Percentiles rank a stretch among this genome's conserved stretches.
Evolutionary conservation across 2,329 filamentous ascomycete species (phyloP).

Genomic region (Cercospora citrullina): DNA sequence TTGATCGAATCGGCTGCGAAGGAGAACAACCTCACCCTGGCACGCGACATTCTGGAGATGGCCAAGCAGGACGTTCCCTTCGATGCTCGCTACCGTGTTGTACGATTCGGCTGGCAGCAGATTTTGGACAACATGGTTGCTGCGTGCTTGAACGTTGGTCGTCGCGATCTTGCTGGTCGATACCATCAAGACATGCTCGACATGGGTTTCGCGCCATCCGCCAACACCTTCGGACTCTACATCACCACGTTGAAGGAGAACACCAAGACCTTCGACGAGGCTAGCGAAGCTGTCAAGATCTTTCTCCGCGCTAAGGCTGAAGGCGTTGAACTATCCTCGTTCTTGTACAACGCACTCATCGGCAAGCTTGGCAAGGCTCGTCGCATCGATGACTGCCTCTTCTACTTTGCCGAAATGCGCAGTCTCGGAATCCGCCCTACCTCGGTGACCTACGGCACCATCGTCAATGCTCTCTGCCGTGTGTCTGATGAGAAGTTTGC

Average conservation of each 20-base stretch:
- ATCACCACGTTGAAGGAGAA: constrained; percentile 99
- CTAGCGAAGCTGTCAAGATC: constrained; percentile 93
- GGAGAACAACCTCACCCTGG: constrained; percentile 77
- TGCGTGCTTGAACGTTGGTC: constrained; percentile 79
- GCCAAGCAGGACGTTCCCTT: constrained; percentile 86
- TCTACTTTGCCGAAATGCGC: constrained; percentile 98
- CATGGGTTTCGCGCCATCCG: constrained; percentile 87
- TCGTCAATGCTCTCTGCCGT: constrained; percentile 95
- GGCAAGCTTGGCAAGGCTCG: constrained; percentile 97
- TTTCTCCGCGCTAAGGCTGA: constrained; percentile 92
- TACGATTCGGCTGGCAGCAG: constrained; percentile 93
- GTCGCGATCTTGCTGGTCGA: constrained; percentile 76
- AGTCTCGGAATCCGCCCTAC: constrained; percentile 89
- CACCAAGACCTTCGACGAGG: constrained; percentile 96
- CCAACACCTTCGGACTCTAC: constrained; percentile 97
- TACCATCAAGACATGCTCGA: constrained; percentile 90
- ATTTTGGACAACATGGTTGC: constrained; percentile 97
- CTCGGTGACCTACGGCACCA: constrained; percentile 95
- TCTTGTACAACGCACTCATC: constrained; percentile 96
- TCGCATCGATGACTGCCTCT: constrained; percentile 95
- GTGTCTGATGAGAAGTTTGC: constrained; percentile 98
- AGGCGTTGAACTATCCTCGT: constrained; percentile 92
- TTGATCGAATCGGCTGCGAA: constrained; percentile 88
- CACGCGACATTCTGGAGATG: constrained; percentile 84
- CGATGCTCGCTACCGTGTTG: constrained; percentile 77